These are phyloP conservation scores for Fomitopsis pulvina DNA, from an alignment of 768 basidiomycete species.

Conservation along the genomic window DNA sequence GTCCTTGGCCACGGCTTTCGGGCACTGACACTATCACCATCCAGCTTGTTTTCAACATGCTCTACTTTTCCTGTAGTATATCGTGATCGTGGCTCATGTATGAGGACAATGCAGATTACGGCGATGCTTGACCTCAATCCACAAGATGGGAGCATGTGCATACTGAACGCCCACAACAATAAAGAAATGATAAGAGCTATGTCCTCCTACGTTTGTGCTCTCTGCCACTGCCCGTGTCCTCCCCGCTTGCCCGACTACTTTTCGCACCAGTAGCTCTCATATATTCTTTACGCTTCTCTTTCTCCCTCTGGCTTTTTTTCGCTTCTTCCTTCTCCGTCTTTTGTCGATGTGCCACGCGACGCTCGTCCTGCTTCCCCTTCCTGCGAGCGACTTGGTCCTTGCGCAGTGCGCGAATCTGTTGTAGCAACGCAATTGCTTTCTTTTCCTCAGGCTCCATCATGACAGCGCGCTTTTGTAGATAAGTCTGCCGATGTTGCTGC, in stretches of 20 bases:
- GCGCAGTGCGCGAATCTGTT: constrained; percentile 87
- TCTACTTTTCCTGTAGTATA: neutral
- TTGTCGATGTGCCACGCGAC: constrained; percentile 60
- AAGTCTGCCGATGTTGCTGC: constrained; percentile 70
- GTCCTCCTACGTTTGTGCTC: constrained; percentile 35
- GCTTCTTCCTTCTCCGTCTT: constrained; percentile 67
- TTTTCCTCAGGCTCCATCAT: constrained; percentile 95
- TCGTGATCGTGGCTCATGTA: no score
- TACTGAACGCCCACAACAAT: neutral
- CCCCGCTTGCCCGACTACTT: constrained; percentile 58
- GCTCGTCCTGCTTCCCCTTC: constrained; percentile 83
- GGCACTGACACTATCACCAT: constrained; percentile 6
- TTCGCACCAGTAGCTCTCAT: constrained; percentile 71
- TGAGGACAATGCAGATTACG: no score
- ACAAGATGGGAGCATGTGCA: neutral
- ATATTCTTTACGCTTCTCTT: constrained; percentile 67
- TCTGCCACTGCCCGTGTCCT: constrained; percentile 41
- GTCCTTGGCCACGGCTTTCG: constrained; percentile 62
- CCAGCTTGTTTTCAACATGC: neutral
- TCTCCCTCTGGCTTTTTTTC: constrained; percentile 58
- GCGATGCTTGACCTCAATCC: no score
- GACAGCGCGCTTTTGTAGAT: constrained; percentile 91
- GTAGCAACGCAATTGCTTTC: constrained; percentile 82
- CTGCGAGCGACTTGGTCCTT: constrained; percentile 81
- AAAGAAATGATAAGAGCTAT: constrained; percentile 2